Conservation (phyloP, 495 filamentous ascomycete species). For the Xylaria telfairii region DNA sequence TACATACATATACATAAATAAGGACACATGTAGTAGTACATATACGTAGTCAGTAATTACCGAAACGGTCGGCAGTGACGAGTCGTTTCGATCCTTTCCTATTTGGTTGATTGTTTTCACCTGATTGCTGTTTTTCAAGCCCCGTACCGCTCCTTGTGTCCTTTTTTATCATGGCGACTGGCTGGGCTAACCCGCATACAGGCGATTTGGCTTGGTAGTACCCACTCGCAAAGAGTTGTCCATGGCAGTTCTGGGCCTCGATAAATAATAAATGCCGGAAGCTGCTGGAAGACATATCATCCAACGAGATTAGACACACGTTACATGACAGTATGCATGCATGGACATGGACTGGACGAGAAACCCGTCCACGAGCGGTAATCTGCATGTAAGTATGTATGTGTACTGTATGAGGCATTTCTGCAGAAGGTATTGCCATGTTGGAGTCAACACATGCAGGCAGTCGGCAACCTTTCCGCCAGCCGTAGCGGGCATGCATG, state of each 20-base stretch:
- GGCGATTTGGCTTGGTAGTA: background rate
- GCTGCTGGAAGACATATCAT: conserved; percentile 4
- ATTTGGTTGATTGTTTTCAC: background rate
- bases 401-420: conserved; percentile 26
- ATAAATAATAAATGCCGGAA: conserved; percentile 10
- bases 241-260: background rate
- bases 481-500: conserved; percentile 23
- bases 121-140: background rate
- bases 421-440: conserved; percentile 14
- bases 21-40: too few species aligned
- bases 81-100: background rate
- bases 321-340: conserved; percentile 15
- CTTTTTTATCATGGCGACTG: background rate
- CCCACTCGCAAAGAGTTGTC: background rate
- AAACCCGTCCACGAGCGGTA: background rate
- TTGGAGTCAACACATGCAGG: conserved; percentile 25
- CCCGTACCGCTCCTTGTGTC: background rate
- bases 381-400: background rate
- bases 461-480: conserved; percentile 27
- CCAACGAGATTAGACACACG: conserved; percentile 18
- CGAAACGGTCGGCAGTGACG: background rate
- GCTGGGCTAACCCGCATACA: background rate
- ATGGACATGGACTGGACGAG: background rate
- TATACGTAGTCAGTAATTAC: background rate
- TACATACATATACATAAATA: too few species aligned